A percentile compares a stretch with the other conserved stretches of the same genome.
These are phyloP conservation scores for Nakazawaea ishiwadae DNA, from an alignment of 805 yeast genomes.

Conservation along the genomic window DNA sequence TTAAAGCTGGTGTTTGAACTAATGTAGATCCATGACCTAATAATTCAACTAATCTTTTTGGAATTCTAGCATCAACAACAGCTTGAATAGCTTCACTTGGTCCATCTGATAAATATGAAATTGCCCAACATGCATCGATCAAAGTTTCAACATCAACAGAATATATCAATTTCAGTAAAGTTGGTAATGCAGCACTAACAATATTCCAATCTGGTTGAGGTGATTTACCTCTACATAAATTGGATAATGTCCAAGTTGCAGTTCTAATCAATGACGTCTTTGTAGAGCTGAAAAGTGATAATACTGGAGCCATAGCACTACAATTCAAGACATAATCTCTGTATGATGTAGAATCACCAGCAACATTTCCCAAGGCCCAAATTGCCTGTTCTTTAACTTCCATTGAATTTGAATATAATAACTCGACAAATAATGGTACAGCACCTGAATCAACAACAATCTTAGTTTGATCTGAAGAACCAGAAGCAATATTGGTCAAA, in stretches of 20 bases:
- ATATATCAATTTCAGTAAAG: slow-evolving; percentile 84
- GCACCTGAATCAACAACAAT: slow-evolving; percentile 93
- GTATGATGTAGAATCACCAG: slow-evolving; percentile 90
- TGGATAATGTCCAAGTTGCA: slow-evolving; percentile 97
- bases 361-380: slow-evolving; percentile 99
- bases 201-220: slow-evolving; percentile 95
- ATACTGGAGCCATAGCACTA: slow-evolving; percentile 86
- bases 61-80: slow-evolving; percentile 93
- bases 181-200: slow-evolving; percentile 85
- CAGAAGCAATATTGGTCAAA: slow-evolving; percentile 96
- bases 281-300: slow-evolving; percentile 70
- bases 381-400: slow-evolving; percentile 98
- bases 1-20: slow-evolving; percentile 94
- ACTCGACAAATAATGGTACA: slow-evolving; percentile 82
- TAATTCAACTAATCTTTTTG: slow-evolving; percentile 88
- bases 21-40: slow-evolving; percentile 76
- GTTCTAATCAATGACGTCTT: slow-evolving; percentile 91
- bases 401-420: slow-evolving; percentile 72
- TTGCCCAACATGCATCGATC: slow-evolving; percentile 98
- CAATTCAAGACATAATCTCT: slow-evolving; percentile 85
- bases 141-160: slow-evolving; percentile 90
- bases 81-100: slow-evolving; percentile 92
- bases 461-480: slow-evolving; percentile 82
- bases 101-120: slow-evolving; percentile 91
- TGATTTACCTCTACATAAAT: slow-evolving; percentile 91